These are phyloP conservation scores for Cryptococcus hybrid DNA, from an alignment of 1,284 basidiomycete species.

Conservation along the genomic window DNA sequence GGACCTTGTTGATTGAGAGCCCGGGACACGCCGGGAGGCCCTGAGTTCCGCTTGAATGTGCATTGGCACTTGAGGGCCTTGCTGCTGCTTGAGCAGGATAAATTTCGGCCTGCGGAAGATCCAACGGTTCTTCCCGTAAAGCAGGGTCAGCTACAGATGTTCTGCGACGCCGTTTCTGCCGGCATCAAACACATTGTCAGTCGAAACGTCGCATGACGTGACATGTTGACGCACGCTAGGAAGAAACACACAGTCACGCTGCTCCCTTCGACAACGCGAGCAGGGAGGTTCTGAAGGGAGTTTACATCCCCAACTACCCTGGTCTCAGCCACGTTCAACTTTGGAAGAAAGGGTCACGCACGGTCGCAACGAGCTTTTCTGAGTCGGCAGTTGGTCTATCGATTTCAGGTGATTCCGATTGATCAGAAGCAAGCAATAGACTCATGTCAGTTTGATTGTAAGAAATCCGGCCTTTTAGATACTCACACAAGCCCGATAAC, in stretches of 20 bases:
- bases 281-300: slow-evolving; percentile 52
- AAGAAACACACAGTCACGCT: slow-evolving; percentile 51
- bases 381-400: slow-evolving; percentile 45
- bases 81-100: slow-evolving; percentile 1
- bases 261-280: slow-evolving; percentile 50
- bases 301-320: slow-evolving; percentile 50
- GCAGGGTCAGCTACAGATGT: slow-evolving; percentile 17
- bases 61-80: background rate
- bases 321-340: background rate
- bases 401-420: background rate
- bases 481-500: slow-evolving; percentile 45
- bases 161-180: slow-evolving; percentile 39
- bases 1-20: too few species aligned
- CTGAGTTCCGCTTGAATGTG: too few species aligned
- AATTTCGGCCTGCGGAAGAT: background rate
- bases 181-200: background rate
- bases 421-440: background rate
- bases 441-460: background rate
- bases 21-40: too few species aligned
- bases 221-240: slow-evolving; percentile 33
- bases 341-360: background rate
- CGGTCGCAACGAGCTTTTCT: slow-evolving; percentile 52
- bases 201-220: background rate
- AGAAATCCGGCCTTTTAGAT: background rate
- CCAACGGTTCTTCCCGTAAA: slow-evolving; percentile 2